phyloP scores from a whole-genome alignment of 2,329 filamentous ascomycete genomes.

The Aspergillus sergii region DNA sequence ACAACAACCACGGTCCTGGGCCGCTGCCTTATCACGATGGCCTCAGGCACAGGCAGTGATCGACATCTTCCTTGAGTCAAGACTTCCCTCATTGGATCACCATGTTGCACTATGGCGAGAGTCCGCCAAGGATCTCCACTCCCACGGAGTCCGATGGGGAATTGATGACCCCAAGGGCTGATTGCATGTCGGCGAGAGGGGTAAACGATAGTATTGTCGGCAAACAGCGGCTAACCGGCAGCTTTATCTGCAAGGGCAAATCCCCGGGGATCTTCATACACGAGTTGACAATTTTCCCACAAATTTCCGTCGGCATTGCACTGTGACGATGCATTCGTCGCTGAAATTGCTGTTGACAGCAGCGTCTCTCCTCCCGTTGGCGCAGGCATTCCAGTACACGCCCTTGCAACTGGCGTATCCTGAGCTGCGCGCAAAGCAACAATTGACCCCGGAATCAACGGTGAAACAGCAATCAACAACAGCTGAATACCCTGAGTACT shows the following conservation, averaged over 20 bases:
- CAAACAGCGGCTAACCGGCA: background rate
- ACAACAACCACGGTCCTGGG: background rate
- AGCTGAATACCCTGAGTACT: slow-evolving; percentile 41
- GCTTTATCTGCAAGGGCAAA: background rate
- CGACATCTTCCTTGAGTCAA: background rate
- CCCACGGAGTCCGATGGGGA: background rate
- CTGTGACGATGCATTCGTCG: background rate
- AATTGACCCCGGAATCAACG: background rate
- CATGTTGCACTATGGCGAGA: background rate
- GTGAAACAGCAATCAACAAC: background rate
- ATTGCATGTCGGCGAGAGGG: background rate
- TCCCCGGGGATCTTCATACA: background rate
- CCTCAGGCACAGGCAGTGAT: background rate
- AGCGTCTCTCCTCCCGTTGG: background rate
- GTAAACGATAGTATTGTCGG: background rate
- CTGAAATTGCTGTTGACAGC: background rate
- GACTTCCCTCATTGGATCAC: background rate
- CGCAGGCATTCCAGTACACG: slow-evolving; percentile 3
- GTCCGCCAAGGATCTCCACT: background rate
- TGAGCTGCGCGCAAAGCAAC: background rate
- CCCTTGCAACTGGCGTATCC: slow-evolving; percentile 1
- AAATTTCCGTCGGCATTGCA: background rate
- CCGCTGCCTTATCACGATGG: background rate
- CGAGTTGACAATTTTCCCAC: background rate
- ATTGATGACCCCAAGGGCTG: background rate